Evolutionary conservation across 2,329 filamentous ascomycete species (phyloP).

Genomic region (Colletotrichum sp.): DNA sequence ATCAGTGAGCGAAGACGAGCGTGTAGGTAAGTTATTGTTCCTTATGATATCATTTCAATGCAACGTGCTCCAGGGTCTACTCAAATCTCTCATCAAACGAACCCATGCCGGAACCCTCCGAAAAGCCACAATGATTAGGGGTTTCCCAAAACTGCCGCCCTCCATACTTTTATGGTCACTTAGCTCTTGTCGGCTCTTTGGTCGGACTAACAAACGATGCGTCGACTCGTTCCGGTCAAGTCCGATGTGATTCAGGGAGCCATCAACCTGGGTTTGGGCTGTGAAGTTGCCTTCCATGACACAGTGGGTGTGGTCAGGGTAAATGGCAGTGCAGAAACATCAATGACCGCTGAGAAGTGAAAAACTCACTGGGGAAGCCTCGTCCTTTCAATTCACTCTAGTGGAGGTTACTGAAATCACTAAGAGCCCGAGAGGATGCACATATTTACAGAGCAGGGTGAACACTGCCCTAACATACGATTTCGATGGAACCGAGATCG

Average conservation of each 20-base stretch:
- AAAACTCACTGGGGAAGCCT: neutral
- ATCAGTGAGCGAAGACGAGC: neutral
- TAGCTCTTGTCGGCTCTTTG: neutral
- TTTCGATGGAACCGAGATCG: neutral
- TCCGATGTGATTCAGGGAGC: neutral
- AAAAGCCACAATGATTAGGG: neutral
- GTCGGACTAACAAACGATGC: neutral
- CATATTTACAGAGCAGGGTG: neutral
- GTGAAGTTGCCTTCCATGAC: neutral
- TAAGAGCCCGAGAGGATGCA: neutral
- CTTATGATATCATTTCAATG: neutral
- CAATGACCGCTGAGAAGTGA: neutral
- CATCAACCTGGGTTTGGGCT: neutral
- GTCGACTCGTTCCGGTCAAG: neutral
- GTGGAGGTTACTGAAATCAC: neutral
- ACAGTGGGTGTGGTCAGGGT: neutral
- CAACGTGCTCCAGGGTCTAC: neutral
- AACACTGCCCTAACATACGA: neutral
- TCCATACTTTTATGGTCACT: neutral
- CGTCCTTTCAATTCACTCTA: neutral
- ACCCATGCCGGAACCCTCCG: neutral
- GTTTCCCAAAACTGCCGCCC: neutral
- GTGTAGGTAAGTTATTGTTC: rapidly evolving
- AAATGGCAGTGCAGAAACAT: neutral
- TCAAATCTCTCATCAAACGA: neutral